Evolutionary conservation across 345 rosid genomes (phyloP).

Genomic region (Clarkia xantiana): DNA sequence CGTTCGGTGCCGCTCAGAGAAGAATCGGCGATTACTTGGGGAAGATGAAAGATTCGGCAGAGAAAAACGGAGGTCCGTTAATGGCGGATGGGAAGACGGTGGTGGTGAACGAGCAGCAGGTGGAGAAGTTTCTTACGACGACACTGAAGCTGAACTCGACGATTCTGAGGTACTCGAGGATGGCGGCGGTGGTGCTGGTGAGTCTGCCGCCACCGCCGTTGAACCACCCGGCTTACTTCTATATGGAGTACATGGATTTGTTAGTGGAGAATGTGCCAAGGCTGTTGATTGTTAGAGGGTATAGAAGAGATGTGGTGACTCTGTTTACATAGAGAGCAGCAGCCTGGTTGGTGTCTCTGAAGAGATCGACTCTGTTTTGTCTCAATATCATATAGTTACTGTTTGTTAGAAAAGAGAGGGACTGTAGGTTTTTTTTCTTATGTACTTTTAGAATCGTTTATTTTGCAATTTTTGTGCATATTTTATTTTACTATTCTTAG

Average conservation of each 20-base stretch:
- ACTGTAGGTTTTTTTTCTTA: too few relatives aligned
- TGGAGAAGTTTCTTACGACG: slow-evolving; percentile 71
- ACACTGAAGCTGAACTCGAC: slow-evolving; percentile 77
- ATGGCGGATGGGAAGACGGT: slow-evolving; percentile 79
- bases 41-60: slow-evolving; percentile 44
- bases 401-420: neutral
- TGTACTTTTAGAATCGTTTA: too few relatives aligned
- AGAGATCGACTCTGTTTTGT: slow-evolving; percentile 6
- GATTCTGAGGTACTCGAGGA: slow-evolving; percentile 59
- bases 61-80: slow-evolving; percentile 23
- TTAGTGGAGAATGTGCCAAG: slow-evolving; percentile 91
- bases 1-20: slow-evolving; percentile 57
- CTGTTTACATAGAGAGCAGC: slow-evolving; percentile 53
- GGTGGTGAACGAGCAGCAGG: slow-evolving; percentile 65
- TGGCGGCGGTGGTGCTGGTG: slow-evolving; percentile 89
- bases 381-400: neutral
- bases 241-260: slow-evolving; percentile 98
- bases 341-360: neutral
- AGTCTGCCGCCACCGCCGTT: slow-evolving; percentile 67
- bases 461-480: too few relatives aligned
- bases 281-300: slow-evolving; percentile 93
- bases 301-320: slow-evolving; percentile 94
- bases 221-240: slow-evolving; percentile 82
- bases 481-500: too few relatives aligned
- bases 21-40: slow-evolving; percentile 52